Evolutionary conservation across 2,329 filamentous ascomycete species (phyloP).

Genomic region (Xylaria arbuscula): DNA sequence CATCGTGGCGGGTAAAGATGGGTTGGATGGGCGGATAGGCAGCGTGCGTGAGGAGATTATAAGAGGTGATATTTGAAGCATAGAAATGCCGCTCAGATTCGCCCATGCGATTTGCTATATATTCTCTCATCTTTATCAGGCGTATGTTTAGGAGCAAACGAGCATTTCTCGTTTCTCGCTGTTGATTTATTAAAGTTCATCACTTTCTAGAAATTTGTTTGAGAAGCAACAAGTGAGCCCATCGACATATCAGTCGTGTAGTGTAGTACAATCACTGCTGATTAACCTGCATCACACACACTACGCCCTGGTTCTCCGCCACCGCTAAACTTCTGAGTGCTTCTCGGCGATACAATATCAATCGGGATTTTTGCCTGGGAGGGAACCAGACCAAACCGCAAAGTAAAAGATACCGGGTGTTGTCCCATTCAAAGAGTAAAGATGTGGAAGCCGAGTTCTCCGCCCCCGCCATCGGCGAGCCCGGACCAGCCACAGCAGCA

Average conservation of each 20-base stretch:
- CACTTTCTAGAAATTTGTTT: not conserved
- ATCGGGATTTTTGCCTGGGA: not conserved
- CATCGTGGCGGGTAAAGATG: conserved; percentile 22
- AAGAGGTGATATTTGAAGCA: not conserved
- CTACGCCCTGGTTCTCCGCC: not conserved
- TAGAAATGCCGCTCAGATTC: conserved; percentile 1
- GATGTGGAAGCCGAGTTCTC: conserved; percentile 37
- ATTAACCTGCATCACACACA: no score
- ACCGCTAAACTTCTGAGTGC: not conserved
- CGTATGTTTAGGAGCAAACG: not conserved
- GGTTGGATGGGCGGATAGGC: not conserved
- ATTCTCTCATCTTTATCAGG: not conserved
- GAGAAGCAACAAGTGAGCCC: no score
- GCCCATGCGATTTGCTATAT: not conserved
- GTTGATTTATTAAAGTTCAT: not conserved
- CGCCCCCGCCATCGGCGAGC: conserved; percentile 25
- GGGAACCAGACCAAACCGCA: not conserved
- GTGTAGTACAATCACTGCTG: not conserved
- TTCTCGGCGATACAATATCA: not conserved
- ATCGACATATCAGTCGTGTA: not conserved
- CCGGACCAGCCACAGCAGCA: conserved; percentile 25
- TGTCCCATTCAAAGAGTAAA: not conserved
- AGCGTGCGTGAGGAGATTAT: conserved; percentile 6
- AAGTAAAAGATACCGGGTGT: not conserved
- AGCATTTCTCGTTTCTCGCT: not conserved